Evolutionary conservation across 179 eudicot species (phyloP), one percentile per base, ranked within the genome.

Genomic region (Sideroxylon spinosum): DNA sequence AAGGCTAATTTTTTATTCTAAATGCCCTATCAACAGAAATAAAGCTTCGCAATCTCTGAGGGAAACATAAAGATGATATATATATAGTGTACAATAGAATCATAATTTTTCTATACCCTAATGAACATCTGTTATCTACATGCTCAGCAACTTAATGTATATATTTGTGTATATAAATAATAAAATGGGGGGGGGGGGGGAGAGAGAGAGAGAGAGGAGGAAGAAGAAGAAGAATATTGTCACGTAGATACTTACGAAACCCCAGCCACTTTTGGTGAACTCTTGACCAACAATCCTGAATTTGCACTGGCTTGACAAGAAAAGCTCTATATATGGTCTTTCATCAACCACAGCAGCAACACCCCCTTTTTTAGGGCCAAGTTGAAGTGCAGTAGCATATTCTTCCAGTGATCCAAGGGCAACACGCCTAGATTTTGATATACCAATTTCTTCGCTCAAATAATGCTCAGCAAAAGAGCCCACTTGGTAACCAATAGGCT

Each of bases 261-360:
- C 98, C 98, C 98, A 94, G 12, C 98, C 96, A 70, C 86, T 88
- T 86, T 86, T 91, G 81, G 97, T 91, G 88, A 94, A 94, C 78
- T 92, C 96, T 67, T 84, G 93, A 70, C 98, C 98, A 12, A 90
- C 89, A 55, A 92, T 85, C 77, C 90, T 87, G 89, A 85, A 92
- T 44, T 85, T 90, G 87, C 98, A 94, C 82, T 93, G 92, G 37
- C 86, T 85, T 13, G 98, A 90, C 66, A 94, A 88, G 85, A 94
- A 94, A 69, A 94, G 91, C 78, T 89, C 91, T 73, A 91, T 71
- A 64, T 92, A 94, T 5, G 90, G 90, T 13, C 88, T 89, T 71
- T 92, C 93, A 77, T 92, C 97, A 17, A 92, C 90, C 29, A 91
- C 68, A 4, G 97, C 97, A 71, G 92, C 89, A 79, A 92, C 90